These are phyloP conservation scores for Saxophila tyrrhenica DNA, from an alignment of 495 filamentous ascomycete species.

Conservation along the genomic window DNA sequence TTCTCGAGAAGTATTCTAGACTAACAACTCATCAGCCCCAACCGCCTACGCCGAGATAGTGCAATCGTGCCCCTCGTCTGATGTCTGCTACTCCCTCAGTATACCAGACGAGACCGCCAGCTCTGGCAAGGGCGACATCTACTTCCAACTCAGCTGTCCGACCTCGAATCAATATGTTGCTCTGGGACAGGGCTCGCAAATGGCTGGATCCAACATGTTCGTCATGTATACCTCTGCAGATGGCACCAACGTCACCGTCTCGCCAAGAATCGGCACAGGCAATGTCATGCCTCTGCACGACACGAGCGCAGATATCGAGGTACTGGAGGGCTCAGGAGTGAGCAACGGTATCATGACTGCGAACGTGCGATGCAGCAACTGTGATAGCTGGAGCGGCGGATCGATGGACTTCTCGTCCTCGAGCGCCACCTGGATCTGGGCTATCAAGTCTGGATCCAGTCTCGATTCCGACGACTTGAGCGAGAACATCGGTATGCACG, in stretches of 20 bases:
- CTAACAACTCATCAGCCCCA: slow-evolving; percentile 9
- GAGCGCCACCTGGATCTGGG: slow-evolving; percentile 53
- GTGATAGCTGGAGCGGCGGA: slow-evolving; percentile 44
- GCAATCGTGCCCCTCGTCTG: slow-evolving; percentile 15
- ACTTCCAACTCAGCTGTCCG: slow-evolving; percentile 30
- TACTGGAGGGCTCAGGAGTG: slow-evolving; percentile 30
- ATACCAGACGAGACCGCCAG: slow-evolving; percentile 26
- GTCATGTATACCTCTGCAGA: slow-evolving; percentile 26
- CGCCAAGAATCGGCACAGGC: slow-evolving; percentile 23
- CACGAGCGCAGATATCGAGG: slow-evolving; percentile 21
- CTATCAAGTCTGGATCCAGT: slow-evolving; percentile 45
- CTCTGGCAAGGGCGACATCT: slow-evolving; percentile 30
- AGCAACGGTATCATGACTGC: slow-evolving; percentile 29
- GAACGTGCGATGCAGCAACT: slow-evolving; percentile 39
- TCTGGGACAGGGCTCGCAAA: slow-evolving; percentile 29
- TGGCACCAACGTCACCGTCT: slow-evolving; percentile 32
- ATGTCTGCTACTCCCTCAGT: slow-evolving; percentile 29
- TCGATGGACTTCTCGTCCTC: slow-evolving; percentile 34
- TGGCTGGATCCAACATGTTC: slow-evolving; percentile 31
- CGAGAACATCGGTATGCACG: slow-evolving; percentile 48
- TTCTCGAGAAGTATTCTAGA: background rate
- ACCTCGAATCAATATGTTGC: slow-evolving; percentile 29
- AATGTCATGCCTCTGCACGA: slow-evolving; percentile 23
- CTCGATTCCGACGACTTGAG: slow-evolving; percentile 41
- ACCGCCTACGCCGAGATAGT: slow-evolving; percentile 17